Percentiles rank a stretch among this genome's conserved stretches.
phyloP scores from a whole-genome alignment of 352 stramenopile genomes.

The Phytophthora agathidicida region DNA sequence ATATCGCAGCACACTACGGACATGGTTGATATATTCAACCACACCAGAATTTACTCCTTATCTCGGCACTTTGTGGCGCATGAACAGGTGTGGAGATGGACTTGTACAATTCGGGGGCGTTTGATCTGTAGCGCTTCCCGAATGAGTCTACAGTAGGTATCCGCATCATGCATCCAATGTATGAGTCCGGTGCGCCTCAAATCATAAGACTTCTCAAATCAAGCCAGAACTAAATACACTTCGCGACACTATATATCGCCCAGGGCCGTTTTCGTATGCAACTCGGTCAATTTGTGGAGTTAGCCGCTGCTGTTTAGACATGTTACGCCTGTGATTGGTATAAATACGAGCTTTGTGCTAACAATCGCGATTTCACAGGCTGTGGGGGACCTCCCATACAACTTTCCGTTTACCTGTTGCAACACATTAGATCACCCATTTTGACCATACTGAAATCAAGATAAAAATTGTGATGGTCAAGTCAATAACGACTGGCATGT shows the following conservation, averaged over 20 bases:
- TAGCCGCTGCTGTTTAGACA: conserved; percentile 2
- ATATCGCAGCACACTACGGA: too few relatives aligned
- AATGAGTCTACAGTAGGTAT: too few relatives aligned
- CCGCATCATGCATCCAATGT: too few relatives aligned
- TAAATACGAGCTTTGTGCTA: conserved; percentile 5
- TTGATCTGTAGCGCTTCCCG: too few relatives aligned
- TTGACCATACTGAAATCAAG: conserved; percentile 1
- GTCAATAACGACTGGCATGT: conserved; percentile 25
- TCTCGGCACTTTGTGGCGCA: too few relatives aligned
- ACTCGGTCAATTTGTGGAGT: conserved; percentile 2
- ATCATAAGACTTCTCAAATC: too few relatives aligned
- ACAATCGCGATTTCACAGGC: background rate
- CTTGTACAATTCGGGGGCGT: too few relatives aligned
- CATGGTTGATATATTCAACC: too few relatives aligned
- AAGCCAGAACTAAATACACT: too few relatives aligned
- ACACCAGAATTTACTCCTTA: too few relatives aligned
- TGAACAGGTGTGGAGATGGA: too few relatives aligned
- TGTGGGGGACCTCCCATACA: conserved; percentile 3
- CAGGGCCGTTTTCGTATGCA: background rate
- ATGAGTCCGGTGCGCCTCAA: too few relatives aligned
- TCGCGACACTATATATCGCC: conserved; percentile 3
- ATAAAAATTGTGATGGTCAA: background rate
- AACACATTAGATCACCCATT: conserved; percentile 1
- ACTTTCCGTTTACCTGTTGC: background rate
- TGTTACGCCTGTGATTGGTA: background rate